These are phyloP conservation scores for Gaeumannomyces tritici DNA, from an alignment of 2,329 filamentous ascomycete species.

Conservation along the genomic window DNA sequence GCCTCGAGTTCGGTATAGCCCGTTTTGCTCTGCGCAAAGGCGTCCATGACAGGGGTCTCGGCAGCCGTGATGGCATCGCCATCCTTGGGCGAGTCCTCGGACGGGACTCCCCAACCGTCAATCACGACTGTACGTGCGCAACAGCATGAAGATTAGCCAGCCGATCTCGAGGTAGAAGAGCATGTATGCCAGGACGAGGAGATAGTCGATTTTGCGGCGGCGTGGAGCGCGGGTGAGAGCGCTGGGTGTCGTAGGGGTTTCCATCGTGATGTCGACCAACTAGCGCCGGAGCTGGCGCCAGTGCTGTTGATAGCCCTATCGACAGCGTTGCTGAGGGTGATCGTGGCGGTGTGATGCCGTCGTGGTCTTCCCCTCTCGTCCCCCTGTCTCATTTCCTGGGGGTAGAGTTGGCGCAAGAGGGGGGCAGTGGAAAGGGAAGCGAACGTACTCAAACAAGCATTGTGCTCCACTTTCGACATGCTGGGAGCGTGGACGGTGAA, in stretches of 20 bases:
- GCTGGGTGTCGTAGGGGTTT: background rate
- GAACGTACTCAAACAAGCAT: slow-evolving; percentile 52
- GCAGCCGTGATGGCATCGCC: slow-evolving; percentile 94
- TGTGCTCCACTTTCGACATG: slow-evolving; percentile 47
- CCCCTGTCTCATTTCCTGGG: background rate
- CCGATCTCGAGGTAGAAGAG: slow-evolving; percentile 46
- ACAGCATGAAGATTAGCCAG: slow-evolving; percentile 49
- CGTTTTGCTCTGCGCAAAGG: slow-evolving; percentile 70
- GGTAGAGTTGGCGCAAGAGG: slow-evolving; percentile 8
- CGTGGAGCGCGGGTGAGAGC: background rate
- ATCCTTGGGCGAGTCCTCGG: slow-evolving; percentile 68
- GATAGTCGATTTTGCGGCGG: slow-evolving; percentile 19
- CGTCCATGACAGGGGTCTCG: slow-evolving; percentile 90
- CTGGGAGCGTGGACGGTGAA: slow-evolving; percentile 13
- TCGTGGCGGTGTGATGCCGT: background rate
- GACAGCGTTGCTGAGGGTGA: too few relatives aligned
- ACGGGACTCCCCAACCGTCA: slow-evolving; percentile 93
- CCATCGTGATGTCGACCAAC: background rate
- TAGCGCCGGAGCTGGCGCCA: too few relatives aligned
- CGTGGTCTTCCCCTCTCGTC: background rate
- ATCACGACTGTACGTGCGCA: slow-evolving; percentile 71
- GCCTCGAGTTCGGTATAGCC: slow-evolving; percentile 92
- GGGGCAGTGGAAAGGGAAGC: slow-evolving; percentile 10
- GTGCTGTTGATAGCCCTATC: too few relatives aligned
- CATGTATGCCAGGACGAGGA: slow-evolving; percentile 39